Percentiles rank a stretch among this genome's conserved stretches.
phyloP scores from a whole-genome alignment of 2,329 filamentous ascomycete species.

The Stagonosporopsis tanaceti region DNA sequence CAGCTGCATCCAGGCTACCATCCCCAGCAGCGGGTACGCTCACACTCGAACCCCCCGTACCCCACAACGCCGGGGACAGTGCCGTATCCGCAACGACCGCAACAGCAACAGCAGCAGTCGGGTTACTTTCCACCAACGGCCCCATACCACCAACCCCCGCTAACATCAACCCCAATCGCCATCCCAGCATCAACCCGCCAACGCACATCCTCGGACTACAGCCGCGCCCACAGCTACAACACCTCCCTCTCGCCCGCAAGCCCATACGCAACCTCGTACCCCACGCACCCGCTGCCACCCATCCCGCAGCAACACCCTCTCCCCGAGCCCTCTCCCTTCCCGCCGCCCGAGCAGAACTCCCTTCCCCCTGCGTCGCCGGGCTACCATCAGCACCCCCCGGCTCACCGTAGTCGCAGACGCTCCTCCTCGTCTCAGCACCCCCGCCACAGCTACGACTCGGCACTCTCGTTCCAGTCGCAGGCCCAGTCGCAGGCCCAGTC shows the following conservation, averaged over 20 bases:
- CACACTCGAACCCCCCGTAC: constrained; percentile 26
- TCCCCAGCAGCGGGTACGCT: constrained; percentile 14
- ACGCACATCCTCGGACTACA: constrained; percentile 4
- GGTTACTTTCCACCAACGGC: constrained; percentile 18
- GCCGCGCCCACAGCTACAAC: constrained; percentile 4
- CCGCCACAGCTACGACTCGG: too few relatives aligned
- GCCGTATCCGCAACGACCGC: constrained; percentile 11
- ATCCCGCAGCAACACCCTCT: constrained; percentile 21
- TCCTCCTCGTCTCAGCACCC: too few relatives aligned
- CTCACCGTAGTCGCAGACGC: too few relatives aligned
- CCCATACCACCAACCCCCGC: constrained; percentile 8
- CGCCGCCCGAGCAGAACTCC: not conserved
- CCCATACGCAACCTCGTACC: constrained; percentile 7
- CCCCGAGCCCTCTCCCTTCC: constrained; percentile 3
- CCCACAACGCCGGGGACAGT: constrained; percentile 21
- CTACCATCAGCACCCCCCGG: not conserved
- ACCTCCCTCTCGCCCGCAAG: constrained; percentile 4
- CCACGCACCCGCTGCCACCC: constrained; percentile 13
- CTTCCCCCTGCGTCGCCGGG: not conserved
- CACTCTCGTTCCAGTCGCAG: too few relatives aligned
- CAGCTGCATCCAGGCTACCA: constrained; percentile 25
- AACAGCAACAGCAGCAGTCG: not conserved
- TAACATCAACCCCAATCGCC: constrained; percentile 8
- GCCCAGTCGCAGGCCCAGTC: too few relatives aligned
- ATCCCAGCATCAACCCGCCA: constrained; percentile 10